Conservation (phyloP, 495 filamentous ascomycete genomes). For the Friedmanniomyces endolithicus region DNA sequence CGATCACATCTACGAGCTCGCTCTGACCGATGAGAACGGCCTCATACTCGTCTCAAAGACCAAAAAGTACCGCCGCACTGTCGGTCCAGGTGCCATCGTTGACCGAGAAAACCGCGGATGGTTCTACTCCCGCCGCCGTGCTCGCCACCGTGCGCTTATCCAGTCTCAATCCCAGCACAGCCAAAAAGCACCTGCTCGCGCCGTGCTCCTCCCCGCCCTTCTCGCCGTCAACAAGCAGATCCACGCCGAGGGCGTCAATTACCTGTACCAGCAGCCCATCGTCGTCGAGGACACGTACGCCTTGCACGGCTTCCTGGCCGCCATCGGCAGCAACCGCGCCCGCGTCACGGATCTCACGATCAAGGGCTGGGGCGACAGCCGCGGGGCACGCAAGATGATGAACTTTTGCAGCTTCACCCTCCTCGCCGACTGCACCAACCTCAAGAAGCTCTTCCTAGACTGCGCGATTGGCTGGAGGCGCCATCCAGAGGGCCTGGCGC, state of each 20-base stretch:
- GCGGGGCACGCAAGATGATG: slow-evolving; percentile 18
- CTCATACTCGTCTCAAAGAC: slow-evolving; percentile 18
- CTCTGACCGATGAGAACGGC: slow-evolving; percentile 15
- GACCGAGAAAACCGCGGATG: background rate
- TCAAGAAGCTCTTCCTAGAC: slow-evolving; percentile 18
- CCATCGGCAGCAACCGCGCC: slow-evolving; percentile 17
- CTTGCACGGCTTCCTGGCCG: slow-evolving; percentile 23
- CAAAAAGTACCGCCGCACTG: slow-evolving; percentile 20
- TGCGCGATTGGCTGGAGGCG: slow-evolving; percentile 7
- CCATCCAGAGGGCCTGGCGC: slow-evolving; percentile 13
- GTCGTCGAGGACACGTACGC: slow-evolving; percentile 22
- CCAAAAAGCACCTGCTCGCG: background rate
- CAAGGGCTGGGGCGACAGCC: slow-evolving; percentile 12
- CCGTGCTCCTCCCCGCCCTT: slow-evolving; percentile 18
- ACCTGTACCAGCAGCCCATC: slow-evolving; percentile 24
- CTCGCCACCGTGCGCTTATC: background rate
- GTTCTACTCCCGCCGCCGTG: background rate
- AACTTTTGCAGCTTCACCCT: slow-evolving; percentile 21
- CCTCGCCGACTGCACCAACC: slow-evolving; percentile 20
- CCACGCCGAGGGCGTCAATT: slow-evolving; percentile 19
- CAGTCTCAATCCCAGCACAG: background rate
- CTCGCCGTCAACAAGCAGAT: slow-evolving; percentile 26
- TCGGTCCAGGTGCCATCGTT: slow-evolving; percentile 7
- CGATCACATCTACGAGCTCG: slow-evolving; percentile 22
- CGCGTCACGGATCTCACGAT: slow-evolving; percentile 20